Conservation (phyloP, 345 rosid species). For the Firmiana major region DNA sequence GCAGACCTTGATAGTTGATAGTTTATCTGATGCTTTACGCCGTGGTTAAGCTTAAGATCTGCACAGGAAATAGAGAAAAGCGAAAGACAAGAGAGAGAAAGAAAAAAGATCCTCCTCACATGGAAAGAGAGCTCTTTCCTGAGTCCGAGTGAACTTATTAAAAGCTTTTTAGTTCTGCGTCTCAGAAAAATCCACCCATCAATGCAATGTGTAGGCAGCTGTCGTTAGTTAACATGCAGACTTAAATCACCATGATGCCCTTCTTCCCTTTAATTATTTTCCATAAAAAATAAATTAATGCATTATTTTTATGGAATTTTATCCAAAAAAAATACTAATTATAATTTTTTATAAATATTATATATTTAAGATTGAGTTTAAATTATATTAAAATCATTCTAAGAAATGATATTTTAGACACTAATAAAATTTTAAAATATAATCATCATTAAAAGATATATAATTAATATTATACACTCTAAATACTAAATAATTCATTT, state of each 20-base stretch:
- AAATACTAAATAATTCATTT: no score
- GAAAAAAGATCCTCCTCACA: conserved; percentile 15
- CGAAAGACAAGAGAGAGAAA: background rate
- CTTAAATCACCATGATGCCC: conserved; percentile 19
- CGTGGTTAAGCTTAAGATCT: conserved; percentile 34
- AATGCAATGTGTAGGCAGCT: background rate
- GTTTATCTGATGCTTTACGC: background rate
- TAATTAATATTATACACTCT: no score
- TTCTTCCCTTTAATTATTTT: background rate
- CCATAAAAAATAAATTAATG: no score
- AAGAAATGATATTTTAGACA: no score
- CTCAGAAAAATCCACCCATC: background rate
- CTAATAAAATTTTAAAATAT: no score
- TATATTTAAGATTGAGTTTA: no score
- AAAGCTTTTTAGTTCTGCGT: background rate
- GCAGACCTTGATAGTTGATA: conserved; percentile 13
- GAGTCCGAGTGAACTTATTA: conserved; percentile 13
- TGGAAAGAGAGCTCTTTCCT: conserved; percentile 10
- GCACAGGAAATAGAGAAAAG: conserved; percentile 11
- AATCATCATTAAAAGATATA: no score
- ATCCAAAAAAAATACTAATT: no score
- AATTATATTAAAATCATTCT: no score
- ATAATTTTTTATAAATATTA: no score
- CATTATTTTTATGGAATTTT: no score
- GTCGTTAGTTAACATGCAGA: conserved; percentile 3